Evolutionary conservation across 768 basidiomycete genomes (phyloP), one percentile per base, ranked within the genome.

Genomic region (Termitomyces sp.): DNA sequence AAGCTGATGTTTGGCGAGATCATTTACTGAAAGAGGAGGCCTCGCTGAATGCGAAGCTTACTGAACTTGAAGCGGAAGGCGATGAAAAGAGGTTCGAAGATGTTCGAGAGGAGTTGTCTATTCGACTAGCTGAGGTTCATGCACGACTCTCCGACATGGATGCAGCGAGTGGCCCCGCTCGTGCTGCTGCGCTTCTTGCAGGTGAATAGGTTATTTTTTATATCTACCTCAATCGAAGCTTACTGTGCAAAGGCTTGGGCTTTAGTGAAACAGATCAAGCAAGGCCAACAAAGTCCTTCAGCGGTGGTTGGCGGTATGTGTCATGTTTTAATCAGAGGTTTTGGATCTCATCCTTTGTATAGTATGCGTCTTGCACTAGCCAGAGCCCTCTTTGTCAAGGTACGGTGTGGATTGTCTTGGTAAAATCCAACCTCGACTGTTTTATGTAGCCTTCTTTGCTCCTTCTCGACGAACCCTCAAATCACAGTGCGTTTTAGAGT

Each of bases 1-100:
- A 96, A 73, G 97, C 97, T n/a, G 97, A 99, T 71, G 97, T 99
- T 36, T 98, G 97, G 94, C 83, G 96, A 71, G 95, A 96, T 69
- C 91, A 93, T 65, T 80, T 98, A 18, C 75, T 97, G 54, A 90
- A 87, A 58, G 94, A 99, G 69, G 96, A 98, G 73, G 76, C 76
- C 0, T 75, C 80, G 22, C 78, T 98, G 49, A 95, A 96, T 68
- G 82, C 82, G 0, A 83, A 84, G 63, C 82, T 98, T 2, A 74
- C 84, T 0, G 84, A 82, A 61, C 80, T 96, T 13, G 94, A 97
- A 61, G 73, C 74, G 24, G 86, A 90, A 67, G 82, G 85, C 6
- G 91, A 92, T 63, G 91, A 92, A 54, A 90, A 89, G 65, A 83
- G 88, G 16, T 87, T 91, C 42, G 91, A 90, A 67, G 92, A 92